These are phyloP conservation scores for Dactylellina drechsleri DNA, from an alignment of 2,329 filamentous ascomycete species.

Conservation along the genomic window DNA sequence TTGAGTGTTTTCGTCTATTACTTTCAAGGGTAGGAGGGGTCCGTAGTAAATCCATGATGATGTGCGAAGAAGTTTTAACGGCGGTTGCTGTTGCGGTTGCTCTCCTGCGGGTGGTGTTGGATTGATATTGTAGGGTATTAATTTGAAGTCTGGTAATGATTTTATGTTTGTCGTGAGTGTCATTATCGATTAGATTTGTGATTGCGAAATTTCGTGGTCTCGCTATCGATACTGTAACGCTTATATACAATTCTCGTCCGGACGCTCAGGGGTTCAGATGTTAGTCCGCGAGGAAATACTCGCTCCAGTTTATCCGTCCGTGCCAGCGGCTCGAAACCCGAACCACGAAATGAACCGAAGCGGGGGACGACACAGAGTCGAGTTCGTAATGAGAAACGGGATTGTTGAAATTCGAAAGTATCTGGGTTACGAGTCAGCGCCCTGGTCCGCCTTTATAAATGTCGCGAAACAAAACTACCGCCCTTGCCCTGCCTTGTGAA, in stretches of 20 bases:
- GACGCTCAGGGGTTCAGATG: no score
- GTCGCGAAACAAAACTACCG: conserved; percentile 5
- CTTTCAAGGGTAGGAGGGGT: conserved; percentile 60
- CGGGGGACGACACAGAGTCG: no score
- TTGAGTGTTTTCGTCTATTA: not conserved
- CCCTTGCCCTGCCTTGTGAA: not conserved
- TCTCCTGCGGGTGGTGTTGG: not conserved
- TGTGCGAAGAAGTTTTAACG: conserved; percentile 33
- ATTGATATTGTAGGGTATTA: conserved; percentile 30
- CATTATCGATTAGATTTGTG: conserved; percentile 4
- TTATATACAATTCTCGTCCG: no score
- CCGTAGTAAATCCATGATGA: conserved; percentile 65
- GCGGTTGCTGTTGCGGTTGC: not conserved
- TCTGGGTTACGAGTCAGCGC: not conserved
- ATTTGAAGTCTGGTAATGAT: conserved; percentile 42
- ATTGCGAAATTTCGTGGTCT: no score
- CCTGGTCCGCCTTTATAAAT: conserved; percentile 3
- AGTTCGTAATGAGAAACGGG: no score
- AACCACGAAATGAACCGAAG: no score
- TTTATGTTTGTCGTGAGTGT: conserved; percentile 31
- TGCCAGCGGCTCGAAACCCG: no score
- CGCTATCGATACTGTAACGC: no score
- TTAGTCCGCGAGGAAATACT: no score
- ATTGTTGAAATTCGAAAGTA: not conserved
- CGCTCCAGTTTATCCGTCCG: no score